Base-by-base conservation (phyloP, 768 basidiomycete species). In the Hygrocybe punicea region DNA sequence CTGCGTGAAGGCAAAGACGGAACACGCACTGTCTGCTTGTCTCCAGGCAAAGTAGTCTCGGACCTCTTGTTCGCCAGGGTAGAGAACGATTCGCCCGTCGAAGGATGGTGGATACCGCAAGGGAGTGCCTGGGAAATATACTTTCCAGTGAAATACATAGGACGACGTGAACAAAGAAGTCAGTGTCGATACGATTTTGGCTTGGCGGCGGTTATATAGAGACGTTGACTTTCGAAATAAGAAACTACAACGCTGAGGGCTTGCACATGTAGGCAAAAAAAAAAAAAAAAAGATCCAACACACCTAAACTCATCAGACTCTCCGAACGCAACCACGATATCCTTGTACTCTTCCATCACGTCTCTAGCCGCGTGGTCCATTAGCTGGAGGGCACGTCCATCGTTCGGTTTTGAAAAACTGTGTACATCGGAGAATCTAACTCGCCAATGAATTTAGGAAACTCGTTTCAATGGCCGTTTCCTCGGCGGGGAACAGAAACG, bases 231-330 rank as follows among this genome's bases (percentile, higher is more conserved):
- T 87, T 55, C 85, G 84, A 46, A 99, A 80, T 52, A 98, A 81
- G 65, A 99, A 98, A 67, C 96, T 98, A 33, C 1, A n/a, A 49
- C 13, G 14, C 19, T 10, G 53, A 29, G 13, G 46, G 47, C 36
- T 44, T n/a, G 46, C 29, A 56, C 50, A 49, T 48, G 19, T 37
- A 8, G 34, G 40, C 47, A 56, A 24, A 24, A 21, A 45, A 35
- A 40, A 37, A n/a, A 24, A 48, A 53, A 44, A 29, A 48, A 6
- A 29, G 2, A 4, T 14, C 36, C 47, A 21, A 64, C 77, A 51
- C 57, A 89, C 95, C 94, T 97, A 72, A 85, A 98, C 72, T 99
- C 97, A 69, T 99, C 97, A 17, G 94, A 97, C 75, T 99, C 91
- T 1, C 97, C 97, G 67, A 95, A 98, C 0, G 81, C 97, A 17